A percentile compares a stretch with the other conserved stretches of the same genome.
Evolutionary conservation across 169 alveolate species (phyloP).

Genomic region (Plasmodium reichenowi): DNA sequence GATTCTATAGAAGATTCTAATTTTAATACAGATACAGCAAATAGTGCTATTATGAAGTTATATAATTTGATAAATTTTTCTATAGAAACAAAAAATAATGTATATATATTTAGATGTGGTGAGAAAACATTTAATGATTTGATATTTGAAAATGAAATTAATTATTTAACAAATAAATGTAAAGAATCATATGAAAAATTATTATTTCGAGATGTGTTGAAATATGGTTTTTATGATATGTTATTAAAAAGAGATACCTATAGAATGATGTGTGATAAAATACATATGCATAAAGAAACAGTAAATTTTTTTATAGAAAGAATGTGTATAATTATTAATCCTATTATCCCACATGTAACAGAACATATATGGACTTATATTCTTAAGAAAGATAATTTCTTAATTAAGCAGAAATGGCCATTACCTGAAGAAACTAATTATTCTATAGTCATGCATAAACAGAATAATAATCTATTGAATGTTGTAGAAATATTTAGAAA

Average conservation of each 20-base stretch:
- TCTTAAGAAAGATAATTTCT: slow-evolving; percentile 81
- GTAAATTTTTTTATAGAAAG: slow-evolving; percentile 82
- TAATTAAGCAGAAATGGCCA: slow-evolving; percentile 90
- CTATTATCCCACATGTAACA: slow-evolving; percentile 93
- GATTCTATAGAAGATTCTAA: slow-evolving; percentile 97
- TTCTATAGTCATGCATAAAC: slow-evolving; percentile 81
- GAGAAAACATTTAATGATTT: slow-evolving; percentile 81
- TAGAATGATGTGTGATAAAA: slow-evolving; percentile 57
- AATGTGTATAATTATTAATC: slow-evolving; percentile 87
- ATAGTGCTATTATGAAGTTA: slow-evolving; percentile 89
- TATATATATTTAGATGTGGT: slow-evolving; percentile 74
- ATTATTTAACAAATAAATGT: slow-evolving; percentile 84
- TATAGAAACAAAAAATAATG: slow-evolving; percentile 82
- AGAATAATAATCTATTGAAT: slow-evolving; percentile 61
- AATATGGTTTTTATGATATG: slow-evolving; percentile 89
- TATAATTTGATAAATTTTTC: slow-evolving; percentile 82
- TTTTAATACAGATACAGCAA: slow-evolving; percentile 90
- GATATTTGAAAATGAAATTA: slow-evolving; percentile 89
- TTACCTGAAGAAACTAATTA: slow-evolving; percentile 76
- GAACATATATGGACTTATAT: slow-evolving; percentile 92
- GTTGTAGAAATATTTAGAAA: slow-evolving; percentile 73
- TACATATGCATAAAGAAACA: slow-evolving; percentile 74
- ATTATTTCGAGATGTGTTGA: slow-evolving; percentile 91
- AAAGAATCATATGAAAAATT: slow-evolving; percentile 86
- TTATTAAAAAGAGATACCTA: slow-evolving; percentile 43